phyloP scores from a whole-genome alignment of 352 stramenopile species.

The Phytophthora pistaciae region DNA sequence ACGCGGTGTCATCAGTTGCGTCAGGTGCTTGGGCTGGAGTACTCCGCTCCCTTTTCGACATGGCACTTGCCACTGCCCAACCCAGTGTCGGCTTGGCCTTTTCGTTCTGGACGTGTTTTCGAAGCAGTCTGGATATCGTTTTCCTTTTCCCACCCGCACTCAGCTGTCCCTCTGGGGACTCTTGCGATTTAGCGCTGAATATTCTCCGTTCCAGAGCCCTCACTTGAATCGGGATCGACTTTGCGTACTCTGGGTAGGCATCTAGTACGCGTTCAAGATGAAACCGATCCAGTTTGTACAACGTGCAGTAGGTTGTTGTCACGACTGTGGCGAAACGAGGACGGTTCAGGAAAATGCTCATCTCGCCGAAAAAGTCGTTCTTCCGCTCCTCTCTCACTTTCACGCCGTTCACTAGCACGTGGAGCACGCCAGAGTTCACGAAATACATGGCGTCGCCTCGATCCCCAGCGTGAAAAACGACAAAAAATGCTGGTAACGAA shows the following conservation, averaged over 20 bases:
- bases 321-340: constrained; percentile 64
- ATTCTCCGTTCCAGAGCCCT: constrained; percentile 53
- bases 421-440: constrained; percentile 69
- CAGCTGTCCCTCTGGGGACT: constrained; percentile 18
- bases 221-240: constrained; percentile 48
- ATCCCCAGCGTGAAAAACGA: constrained; percentile 60
- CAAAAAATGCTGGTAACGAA: constrained; percentile 59
- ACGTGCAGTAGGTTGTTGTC: constrained; percentile 66
- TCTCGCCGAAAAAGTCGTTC: constrained; percentile 72
- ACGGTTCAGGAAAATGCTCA: constrained; percentile 63
- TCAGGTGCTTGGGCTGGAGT: background rate
- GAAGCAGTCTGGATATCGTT: constrained; percentile 52
- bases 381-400: constrained; percentile 72
- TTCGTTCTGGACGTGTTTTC: constrained; percentile 54
- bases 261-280: constrained; percentile 65
- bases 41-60: constrained; percentile 19
- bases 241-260: constrained; percentile 58
- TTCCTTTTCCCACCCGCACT: constrained; percentile 45
- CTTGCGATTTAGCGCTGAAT: constrained; percentile 38
- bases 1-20: background rate
- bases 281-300: constrained; percentile 70
- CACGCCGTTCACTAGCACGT: constrained; percentile 65
- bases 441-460: constrained; percentile 76
- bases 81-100: constrained; percentile 41
- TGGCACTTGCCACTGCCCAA: constrained; percentile 15